phyloP scores from a whole-genome alignment of 495 filamentous ascomycete genomes.

The Daldinia grandis region DNA sequence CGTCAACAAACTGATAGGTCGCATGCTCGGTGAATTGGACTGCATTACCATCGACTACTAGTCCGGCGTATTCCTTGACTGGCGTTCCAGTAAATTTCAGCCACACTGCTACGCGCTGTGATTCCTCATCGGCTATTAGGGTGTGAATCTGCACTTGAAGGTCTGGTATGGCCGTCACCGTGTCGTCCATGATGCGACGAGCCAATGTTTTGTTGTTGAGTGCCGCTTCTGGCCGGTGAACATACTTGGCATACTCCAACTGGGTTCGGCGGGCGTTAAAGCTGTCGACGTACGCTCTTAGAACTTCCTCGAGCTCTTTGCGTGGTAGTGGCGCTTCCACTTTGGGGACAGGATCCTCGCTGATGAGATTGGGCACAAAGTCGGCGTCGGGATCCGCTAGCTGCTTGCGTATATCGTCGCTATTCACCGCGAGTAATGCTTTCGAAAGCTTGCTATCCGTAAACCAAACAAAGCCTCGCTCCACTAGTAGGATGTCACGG shows the following conservation, averaged over 20 bases:
- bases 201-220: constrained; percentile 31
- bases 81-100: constrained; percentile 34
- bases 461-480: constrained; percentile 36
- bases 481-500: constrained; percentile 25
- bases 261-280: constrained; percentile 23
- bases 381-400: constrained; percentile 17
- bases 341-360: constrained; percentile 23
- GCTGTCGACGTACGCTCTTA: constrained; percentile 26
- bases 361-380: constrained; percentile 25
- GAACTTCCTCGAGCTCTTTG: constrained; percentile 19
- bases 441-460: constrained; percentile 32
- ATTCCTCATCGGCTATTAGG: constrained; percentile 27
- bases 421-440: constrained; percentile 28
- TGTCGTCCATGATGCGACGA: constrained; percentile 28
- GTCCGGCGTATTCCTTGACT: constrained; percentile 24
- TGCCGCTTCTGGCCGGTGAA: constrained; percentile 20
- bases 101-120: constrained; percentile 36
- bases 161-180: constrained; percentile 31
- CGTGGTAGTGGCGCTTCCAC: constrained; percentile 20
- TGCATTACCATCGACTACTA: constrained; percentile 17
- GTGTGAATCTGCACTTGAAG: constrained; percentile 31
- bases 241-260: constrained; percentile 27
- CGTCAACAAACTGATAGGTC: constrained; percentile 36
- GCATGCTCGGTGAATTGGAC: constrained; percentile 35
- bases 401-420: constrained; percentile 34